Base-by-base conservation (phyloP, 768 basidiomycete genomes). In the Hebeloma cylindrosporum region DNA sequence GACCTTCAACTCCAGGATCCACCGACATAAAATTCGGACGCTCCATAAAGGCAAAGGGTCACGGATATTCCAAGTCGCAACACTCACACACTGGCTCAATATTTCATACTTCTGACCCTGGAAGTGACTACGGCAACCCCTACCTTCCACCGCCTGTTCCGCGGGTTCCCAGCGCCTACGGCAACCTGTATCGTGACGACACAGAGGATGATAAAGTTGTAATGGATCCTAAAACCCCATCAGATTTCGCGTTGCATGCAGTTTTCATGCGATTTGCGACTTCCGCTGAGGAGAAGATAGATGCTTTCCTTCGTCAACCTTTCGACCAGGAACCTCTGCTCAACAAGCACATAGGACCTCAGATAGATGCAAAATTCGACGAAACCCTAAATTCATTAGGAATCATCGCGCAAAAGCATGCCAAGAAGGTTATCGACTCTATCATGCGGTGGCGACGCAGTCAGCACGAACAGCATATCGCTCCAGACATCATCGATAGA, bases 211-310 rank as follows among this genome's bases (percentile, higher is more conserved):
- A 87, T 54, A 80, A 81, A 57, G 73, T 84, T 35, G 67, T 77
- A 16, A 74, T 79, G 56, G 84, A 87, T 37, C 85, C 86, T 0
- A 87, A 82, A 59, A 90, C 86, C 8, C 91, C 93, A 2, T 83
- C 85, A 0, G 93, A 94, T 56, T 93, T 87, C 55, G 93, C 93
- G 2, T 68, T 94, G 9, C 88, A 91, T 58, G 88, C 90, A 0
- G 78, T 94, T 5, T 93, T 94, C 61, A 88, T 90, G 30, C 83
- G 87, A 2, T 94, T 94, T 55, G 88, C 87, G 7, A 77, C 83
- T 1, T 71, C 78, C 4, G 88, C 89, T 1, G 91, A 95, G 63
- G 70, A 69, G 21, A 91, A 91, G 57, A 85, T 94, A n/a, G 79
- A 85, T 8, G 61, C 66, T 3, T 91, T 92, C 58, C 70, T 93